A percentile compares a stretch with the other conserved stretches of the same genome.
These are phyloP conservation scores for Aspergillus egyptiacus DNA, from an alignment of 495 filamentous ascomycete species.

Conservation along the genomic window DNA sequence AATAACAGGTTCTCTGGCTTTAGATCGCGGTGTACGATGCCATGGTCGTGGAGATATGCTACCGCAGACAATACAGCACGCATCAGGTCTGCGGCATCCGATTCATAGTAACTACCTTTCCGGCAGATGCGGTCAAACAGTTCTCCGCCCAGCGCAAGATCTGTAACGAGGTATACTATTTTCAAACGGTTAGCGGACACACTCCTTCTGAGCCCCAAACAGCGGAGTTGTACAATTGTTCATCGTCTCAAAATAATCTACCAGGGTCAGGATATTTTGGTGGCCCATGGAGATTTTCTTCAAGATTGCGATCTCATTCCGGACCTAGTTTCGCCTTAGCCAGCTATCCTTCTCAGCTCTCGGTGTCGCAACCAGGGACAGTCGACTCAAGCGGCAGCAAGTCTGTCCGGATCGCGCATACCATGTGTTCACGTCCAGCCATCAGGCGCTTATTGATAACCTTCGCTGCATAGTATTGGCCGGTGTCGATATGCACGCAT, in stretches of 20 bases:
- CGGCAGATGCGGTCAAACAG: constrained; percentile 98
- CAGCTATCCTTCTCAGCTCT: neutral
- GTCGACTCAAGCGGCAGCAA: neutral
- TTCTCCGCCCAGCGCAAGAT: constrained; percentile 92
- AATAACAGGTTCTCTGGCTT: constrained; percentile 54
- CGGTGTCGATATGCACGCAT: constrained; percentile 97
- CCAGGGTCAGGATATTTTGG: constrained; percentile 92
- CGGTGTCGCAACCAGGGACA: neutral
- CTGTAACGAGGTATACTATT: constrained; percentile 89
- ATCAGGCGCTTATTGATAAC: constrained; percentile 99
- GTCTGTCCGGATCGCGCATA: too few species aligned
- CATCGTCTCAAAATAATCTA: constrained; percentile 99
- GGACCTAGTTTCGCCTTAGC: constrained; percentile 53
- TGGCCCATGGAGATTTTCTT: constrained; percentile 97
- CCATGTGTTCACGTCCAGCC: constrained; percentile 98
- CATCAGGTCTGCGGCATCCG: constrained; percentile 91
- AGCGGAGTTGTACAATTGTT: constrained; percentile 66
- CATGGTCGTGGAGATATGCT: constrained; percentile 95
- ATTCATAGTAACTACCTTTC: constrained; percentile 97
- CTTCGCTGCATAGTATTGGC: constrained; percentile 96
- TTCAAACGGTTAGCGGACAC: constrained; percentile 3
- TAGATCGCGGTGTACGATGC: constrained; percentile 87
- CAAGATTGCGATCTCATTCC: constrained; percentile 96
- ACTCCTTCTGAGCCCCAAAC: neutral
- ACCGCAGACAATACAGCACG: constrained; percentile 94